Evolutionary conservation across 2,329 filamentous ascomycete species (phyloP).

Genomic region (Daldinia sp.): DNA sequence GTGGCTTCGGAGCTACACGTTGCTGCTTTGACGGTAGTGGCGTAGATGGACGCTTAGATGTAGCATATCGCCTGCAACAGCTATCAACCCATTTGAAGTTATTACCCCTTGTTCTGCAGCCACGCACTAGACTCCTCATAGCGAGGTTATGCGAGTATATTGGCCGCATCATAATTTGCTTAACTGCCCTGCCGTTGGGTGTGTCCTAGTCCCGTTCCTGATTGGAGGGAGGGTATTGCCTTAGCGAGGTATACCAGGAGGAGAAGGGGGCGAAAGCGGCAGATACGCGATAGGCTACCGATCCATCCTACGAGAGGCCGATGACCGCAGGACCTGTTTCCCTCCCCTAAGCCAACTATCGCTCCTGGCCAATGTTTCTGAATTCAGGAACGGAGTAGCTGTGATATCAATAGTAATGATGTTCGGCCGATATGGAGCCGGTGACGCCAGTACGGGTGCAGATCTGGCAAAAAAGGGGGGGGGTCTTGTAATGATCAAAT

Average conservation of each 20-base stretch:
- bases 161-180: constrained; percentile 21
- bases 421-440: constrained; percentile 28
- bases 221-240: not conserved
- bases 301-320: constrained; percentile 27
- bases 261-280: constrained; percentile 5
- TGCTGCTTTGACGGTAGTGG: constrained; percentile 5
- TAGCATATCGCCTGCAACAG: constrained; percentile 33
- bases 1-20: constrained; percentile 31
- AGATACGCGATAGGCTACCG: constrained; percentile 23
- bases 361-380: constrained; percentile 10
- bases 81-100: constrained; percentile 11
- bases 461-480: constrained; percentile 24
- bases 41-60: constrained; percentile 14
- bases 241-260: not conserved
- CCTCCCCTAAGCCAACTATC: constrained; percentile 12
- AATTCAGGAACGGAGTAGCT: constrained; percentile 14
- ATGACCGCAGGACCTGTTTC: not conserved
- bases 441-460: constrained; percentile 30
- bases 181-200: not conserved
- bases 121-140: constrained; percentile 18
- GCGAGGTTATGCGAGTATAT: not conserved
- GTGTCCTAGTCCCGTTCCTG: not conserved
- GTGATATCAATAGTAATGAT: constrained; percentile 21
- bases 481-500: constrained; percentile 16
- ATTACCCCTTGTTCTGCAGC: constrained; percentile 12